A percentile compares a stretch with the other conserved stretches of the same genome.
These are phyloP conservation scores for Leucocoprinus leucothites DNA, from an alignment of 768 basidiomycete genomes.

Conservation along the genomic window DNA sequence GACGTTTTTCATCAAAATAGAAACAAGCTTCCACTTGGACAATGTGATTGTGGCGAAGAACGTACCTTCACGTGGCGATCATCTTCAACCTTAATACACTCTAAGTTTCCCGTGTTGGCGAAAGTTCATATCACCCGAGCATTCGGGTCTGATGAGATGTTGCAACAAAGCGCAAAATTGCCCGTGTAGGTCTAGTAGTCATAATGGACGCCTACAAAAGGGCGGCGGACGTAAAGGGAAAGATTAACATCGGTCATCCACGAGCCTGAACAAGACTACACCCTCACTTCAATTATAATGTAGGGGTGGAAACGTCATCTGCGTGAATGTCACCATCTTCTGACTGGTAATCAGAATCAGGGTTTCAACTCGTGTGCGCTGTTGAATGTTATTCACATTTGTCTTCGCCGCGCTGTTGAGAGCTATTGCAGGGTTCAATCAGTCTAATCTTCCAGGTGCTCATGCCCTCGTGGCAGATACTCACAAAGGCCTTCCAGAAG, in stretches of 20 bases:
- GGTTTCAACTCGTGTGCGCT: background rate
- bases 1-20: background rate
- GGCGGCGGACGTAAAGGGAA: background rate
- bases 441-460: background rate
- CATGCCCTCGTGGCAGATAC: constrained; percentile 6
- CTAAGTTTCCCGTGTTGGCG: background rate
- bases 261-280: background rate
- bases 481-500: constrained; percentile 5
- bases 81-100: background rate
- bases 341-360: background rate
- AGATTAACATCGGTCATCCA: background rate
- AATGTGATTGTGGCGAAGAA: background rate
- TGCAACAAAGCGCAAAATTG: background rate
- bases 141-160: background rate
- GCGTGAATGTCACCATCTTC: background rate
- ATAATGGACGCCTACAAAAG: background rate
- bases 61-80: constrained; percentile 4
- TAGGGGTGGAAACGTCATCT: background rate
- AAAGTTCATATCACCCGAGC: background rate
- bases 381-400: background rate
- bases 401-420: background rate
- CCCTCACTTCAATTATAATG: background rate
- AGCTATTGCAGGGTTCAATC: background rate
- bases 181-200: background rate
- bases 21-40: background rate